These are phyloP conservation scores for Suillus discolor DNA, from an alignment of 768 basidiomycete species.

Conservation along the genomic window DNA sequence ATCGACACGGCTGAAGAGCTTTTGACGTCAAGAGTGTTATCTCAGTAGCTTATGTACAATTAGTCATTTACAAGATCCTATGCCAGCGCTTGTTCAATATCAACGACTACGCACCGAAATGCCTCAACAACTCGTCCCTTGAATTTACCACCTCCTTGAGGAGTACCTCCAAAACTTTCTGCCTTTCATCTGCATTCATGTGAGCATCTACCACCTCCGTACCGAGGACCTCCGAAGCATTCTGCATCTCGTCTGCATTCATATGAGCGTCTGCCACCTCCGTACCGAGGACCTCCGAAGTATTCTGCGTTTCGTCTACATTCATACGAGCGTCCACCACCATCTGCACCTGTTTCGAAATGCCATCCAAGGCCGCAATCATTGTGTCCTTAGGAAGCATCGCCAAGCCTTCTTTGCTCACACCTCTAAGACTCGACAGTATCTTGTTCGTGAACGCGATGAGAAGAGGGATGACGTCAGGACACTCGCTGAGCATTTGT, in stretches of 20 bases:
- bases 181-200: too few relatives aligned
- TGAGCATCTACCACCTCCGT: background rate
- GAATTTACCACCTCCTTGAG: too few relatives aligned
- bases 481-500: background rate
- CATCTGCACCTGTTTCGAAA: too few relatives aligned
- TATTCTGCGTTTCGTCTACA: background rate
- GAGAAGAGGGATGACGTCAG: background rate
- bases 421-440: too few relatives aligned
- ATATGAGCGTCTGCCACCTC: background rate
- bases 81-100: background rate
- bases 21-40: constrained; percentile 4
- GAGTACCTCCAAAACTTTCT: too few relatives aligned
- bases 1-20: constrained; percentile 33
- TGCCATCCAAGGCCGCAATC: too few relatives aligned
- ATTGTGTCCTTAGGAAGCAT: too few relatives aligned
- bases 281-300: background rate
- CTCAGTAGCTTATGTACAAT: background rate
- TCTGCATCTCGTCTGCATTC: background rate
- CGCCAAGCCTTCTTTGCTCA: too few relatives aligned
- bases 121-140: background rate
- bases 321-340: too few relatives aligned
- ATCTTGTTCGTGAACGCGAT: too few relatives aligned
- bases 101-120: background rate
- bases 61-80: background rate
- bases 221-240: background rate